Evolutionary conservation across 2,329 filamentous ascomycete genomes (phyloP).

Genomic region (Aaosphaeria arxii): DNA sequence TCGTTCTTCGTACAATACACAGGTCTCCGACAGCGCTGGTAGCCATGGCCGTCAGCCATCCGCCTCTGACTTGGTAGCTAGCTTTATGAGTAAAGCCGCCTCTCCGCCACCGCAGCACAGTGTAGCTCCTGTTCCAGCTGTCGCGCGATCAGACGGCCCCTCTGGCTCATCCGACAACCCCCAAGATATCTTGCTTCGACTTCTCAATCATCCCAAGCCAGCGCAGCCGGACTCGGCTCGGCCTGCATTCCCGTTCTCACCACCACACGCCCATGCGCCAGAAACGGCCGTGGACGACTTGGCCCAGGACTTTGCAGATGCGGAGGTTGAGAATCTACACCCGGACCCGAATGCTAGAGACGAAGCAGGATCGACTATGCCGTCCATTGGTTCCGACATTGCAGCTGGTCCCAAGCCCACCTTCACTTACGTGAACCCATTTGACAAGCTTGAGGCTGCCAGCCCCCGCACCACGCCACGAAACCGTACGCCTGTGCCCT

Average conservation of each 20-base stretch:
- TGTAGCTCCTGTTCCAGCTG: slow-evolving; percentile 20
- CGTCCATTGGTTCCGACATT: slow-evolving; percentile 41
- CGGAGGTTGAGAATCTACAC: slow-evolving; percentile 40
- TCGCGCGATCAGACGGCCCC: slow-evolving; percentile 24
- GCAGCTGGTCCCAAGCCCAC: slow-evolving; percentile 44
- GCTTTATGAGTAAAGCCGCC: slow-evolving; percentile 50
- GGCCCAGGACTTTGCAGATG: slow-evolving; percentile 44
- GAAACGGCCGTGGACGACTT: slow-evolving; percentile 44
- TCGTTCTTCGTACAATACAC: slow-evolving; percentile 26
- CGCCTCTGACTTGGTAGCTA: slow-evolving; percentile 57
- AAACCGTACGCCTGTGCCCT: slow-evolving; percentile 39
- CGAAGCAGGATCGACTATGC: slow-evolving; percentile 24
- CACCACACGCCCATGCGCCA: slow-evolving; percentile 31
- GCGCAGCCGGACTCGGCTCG: slow-evolving; percentile 29
- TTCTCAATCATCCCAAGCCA: slow-evolving; percentile 72
- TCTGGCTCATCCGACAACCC: slow-evolving; percentile 57
- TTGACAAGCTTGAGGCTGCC: slow-evolving; percentile 65
- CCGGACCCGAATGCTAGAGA: slow-evolving; percentile 27
- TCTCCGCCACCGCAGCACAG: slow-evolving; percentile 30
- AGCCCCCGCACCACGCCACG: slow-evolving; percentile 65
- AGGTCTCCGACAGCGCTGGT: slow-evolving; percentile 12
- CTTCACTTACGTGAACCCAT: slow-evolving; percentile 71
- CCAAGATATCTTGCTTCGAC: slow-evolving; percentile 79
- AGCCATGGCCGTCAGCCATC: slow-evolving; percentile 44
- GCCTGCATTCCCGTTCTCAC: slow-evolving; percentile 21